Conservation (phyloP, 495 filamentous ascomycete species). For the Podospora pseudopauciseta region DNA sequence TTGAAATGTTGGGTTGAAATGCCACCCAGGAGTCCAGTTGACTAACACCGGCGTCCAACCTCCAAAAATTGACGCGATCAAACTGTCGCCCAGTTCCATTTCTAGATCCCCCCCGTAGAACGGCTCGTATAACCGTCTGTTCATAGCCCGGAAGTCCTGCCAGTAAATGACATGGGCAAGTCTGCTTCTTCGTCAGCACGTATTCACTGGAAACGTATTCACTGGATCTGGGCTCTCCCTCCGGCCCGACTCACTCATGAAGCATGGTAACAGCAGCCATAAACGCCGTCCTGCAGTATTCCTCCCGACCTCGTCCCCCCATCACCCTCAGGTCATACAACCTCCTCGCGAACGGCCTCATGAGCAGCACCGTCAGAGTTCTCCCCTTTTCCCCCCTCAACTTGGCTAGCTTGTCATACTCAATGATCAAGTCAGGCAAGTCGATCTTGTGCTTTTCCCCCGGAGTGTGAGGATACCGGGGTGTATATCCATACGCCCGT, state of each 20-base stretch:
- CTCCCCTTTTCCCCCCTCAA: constrained; percentile 1
- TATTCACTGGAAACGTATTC: neutral
- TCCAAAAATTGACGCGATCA: constrained; percentile 37
- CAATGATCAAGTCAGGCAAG: neutral
- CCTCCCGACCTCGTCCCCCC: constrained; percentile 33
- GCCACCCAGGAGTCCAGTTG: constrained; percentile 2
- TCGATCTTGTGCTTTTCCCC: neutral
- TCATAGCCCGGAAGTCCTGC: constrained; percentile 35
- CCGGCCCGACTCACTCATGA: constrained; percentile 34
- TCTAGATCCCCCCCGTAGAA: constrained; percentile 40
- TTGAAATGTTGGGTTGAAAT: constrained; percentile 25
- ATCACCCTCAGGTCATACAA: constrained; percentile 26
- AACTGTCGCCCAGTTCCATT: constrained; percentile 43
- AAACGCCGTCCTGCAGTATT: constrained; percentile 39
- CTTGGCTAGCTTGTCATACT: neutral
- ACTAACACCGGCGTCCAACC: constrained; percentile 35
- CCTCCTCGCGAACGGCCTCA: constrained; percentile 33
- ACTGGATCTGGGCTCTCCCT: neutral
- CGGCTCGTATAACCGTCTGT: constrained; percentile 33
- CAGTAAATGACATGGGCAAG: constrained; percentile 41
- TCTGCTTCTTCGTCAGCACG: constrained; percentile 22
- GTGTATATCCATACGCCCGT: neutral
- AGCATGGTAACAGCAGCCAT: constrained; percentile 40
- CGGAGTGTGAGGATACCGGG: constrained; percentile 15
- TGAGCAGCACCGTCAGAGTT: constrained; percentile 31